Evolutionary conservation across 2,329 filamentous ascomycete genomes (phyloP).

Genomic region (Zasmidium angulare): DNA sequence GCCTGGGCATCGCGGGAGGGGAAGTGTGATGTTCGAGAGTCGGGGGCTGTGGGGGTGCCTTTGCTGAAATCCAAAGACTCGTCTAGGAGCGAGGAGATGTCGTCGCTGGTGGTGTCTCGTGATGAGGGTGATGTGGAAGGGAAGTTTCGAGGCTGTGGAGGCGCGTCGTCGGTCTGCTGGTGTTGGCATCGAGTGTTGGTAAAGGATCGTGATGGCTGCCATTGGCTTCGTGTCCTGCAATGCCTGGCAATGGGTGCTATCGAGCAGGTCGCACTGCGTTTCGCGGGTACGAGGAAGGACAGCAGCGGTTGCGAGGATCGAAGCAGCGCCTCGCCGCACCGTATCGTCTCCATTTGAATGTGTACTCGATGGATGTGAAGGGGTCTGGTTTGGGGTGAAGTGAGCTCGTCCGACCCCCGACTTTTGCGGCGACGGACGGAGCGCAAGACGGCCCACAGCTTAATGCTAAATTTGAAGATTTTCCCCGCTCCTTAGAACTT

Average conservation of each 20-base stretch:
- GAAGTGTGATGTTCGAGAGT: constrained; percentile 30
- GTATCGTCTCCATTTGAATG: constrained; percentile 32
- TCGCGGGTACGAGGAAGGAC: constrained; percentile 24
- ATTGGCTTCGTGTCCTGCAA: constrained; percentile 14
- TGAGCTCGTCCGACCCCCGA: neutral
- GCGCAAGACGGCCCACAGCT: too few relatives aligned
- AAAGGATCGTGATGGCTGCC: constrained; percentile 22
- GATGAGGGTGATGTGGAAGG: constrained; percentile 16
- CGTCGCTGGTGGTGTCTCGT: constrained; percentile 18
- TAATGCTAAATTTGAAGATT: too few relatives aligned
- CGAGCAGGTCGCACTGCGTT: constrained; percentile 9
- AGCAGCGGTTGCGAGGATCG: constrained; percentile 29
- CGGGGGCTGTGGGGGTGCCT: constrained; percentile 24
- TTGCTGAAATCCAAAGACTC: constrained; percentile 30
- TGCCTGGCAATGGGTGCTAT: constrained; percentile 14
- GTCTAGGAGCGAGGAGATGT: constrained; percentile 31
- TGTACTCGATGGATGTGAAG: constrained; percentile 3
- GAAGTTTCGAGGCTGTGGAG: neutral
- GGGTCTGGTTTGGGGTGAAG: too few relatives aligned
- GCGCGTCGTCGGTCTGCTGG: neutral
- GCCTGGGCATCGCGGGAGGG: constrained; percentile 27
- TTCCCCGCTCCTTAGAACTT: neutral
- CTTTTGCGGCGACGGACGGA: neutral
- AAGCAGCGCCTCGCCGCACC: constrained; percentile 31
- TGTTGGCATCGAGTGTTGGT: constrained; percentile 18